Base-by-base conservation (phyloP, 768 basidiomycete genomes). In the Suillus luteus region DNA sequence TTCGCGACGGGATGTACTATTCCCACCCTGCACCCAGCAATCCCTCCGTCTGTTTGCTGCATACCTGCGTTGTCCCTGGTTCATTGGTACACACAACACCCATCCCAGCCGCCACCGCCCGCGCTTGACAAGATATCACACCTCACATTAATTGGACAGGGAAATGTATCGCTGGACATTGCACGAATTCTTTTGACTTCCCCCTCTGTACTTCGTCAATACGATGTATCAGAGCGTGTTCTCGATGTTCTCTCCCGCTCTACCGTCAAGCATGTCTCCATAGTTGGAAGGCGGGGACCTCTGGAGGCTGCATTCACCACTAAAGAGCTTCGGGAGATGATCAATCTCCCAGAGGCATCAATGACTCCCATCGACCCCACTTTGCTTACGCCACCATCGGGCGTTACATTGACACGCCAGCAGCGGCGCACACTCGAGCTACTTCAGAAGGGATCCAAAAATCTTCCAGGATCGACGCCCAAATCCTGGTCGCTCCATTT, bases 51-150 rank as follows among this genome's bases (percentile, higher is more conserved):
- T 79, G 69, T 15, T 70, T 73, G 77, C 78, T 91, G 83, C 67
- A 73, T 89, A 2, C 86, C 94, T 1, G 95, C 95, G 0, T 81
- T 97, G 3, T 86, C 85, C 1, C 77, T 99, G 49, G 95, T 99
- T 1, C 92, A 95, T 68, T 98, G 95, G 96, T 99, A 99, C 78
- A 99, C 96, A 14, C 88, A 85, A 55, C 95, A 99, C 73, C 96
- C 96, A 1, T 87, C 87, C 10, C 78, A 80, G 11, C 81, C 84
- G 0, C 72, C 82, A 0, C 81, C 90, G 0, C 88, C 90, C 1
- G 80, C 87, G 0, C 82, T 95, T 2, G 85, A 92, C 37, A 82
- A 82, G 46, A 76, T 86, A 4, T 72, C 81, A 2, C 91, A 96
- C 68, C 87, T 96, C 35, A 86, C 92, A 1, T 78, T 99, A 61